phyloP scores from a whole-genome alignment of 148 eudicot genomes.

The Camellia sinensis region DNA sequence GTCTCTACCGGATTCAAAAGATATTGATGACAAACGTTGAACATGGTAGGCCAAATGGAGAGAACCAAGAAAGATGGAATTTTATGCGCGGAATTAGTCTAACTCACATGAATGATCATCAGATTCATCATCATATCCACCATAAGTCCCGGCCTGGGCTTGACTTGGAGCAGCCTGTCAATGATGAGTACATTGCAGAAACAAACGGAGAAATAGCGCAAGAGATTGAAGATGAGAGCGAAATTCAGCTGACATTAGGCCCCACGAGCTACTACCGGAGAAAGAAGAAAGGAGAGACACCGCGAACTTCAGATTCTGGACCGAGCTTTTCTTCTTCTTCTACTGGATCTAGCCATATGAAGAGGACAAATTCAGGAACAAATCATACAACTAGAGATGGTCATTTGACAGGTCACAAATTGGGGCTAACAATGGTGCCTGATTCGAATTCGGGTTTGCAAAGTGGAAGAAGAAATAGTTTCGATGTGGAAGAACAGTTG shows the following conservation, averaged over 20 bases:
- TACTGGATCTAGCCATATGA: conserved; percentile 3
- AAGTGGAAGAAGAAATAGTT: conserved; percentile 18
- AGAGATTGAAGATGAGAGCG: conserved; percentile 47
- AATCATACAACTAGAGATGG: background rate
- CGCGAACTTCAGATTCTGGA: conserved; percentile 32
- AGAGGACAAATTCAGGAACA: background rate
- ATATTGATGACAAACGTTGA: conserved; percentile 53
- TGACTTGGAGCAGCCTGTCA: conserved; percentile 28
- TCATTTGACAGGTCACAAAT: background rate
- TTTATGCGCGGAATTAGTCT: background rate
- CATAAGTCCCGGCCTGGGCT: conserved; percentile 16
- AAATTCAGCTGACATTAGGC: conserved; percentile 79
- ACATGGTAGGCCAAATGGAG: conserved; percentile 17
- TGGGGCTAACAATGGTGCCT: conserved; percentile 20
- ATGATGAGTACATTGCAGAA: conserved; percentile 21
- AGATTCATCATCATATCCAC: conserved; percentile 6
- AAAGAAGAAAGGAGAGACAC: conserved; percentile 27
- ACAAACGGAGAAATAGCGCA: conserved; percentile 10
- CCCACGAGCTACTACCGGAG: conserved; percentile 36
- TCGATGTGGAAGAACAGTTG: conserved; percentile 21
- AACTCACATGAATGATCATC: background rate
- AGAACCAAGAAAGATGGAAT: conserved; percentile 23
- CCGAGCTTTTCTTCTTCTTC: conserved; percentile 22
- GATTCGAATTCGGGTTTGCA: conserved; percentile 27
- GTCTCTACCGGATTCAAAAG: conserved; percentile 71